Base-by-base conservation (phyloP, 768 basidiomycete species). In the Cubamyces lactineus region DNA sequence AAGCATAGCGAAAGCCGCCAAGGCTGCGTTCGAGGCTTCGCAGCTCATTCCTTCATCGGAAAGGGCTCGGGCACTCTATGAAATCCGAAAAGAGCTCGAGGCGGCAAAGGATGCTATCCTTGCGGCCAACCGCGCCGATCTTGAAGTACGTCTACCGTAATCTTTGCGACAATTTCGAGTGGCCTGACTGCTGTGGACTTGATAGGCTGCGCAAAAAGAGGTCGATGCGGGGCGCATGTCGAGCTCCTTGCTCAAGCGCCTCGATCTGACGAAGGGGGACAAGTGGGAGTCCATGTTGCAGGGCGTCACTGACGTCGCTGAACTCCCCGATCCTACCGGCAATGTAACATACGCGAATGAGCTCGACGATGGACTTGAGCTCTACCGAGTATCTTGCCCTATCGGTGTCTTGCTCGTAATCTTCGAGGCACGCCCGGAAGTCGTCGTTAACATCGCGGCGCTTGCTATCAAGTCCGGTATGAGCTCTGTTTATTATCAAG, bases 281-380 rank as follows among this genome's bases (percentile, higher is more conserved):
- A 99, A 98, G 75, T 98, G 94, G 91, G 88, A 92, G 26, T 85
- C 91, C 0, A 96, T 98, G 93, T 80, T 98, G 5, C 86, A 92
- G 64, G 97, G 97, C 16, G 82, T 98, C 41, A 70, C 82, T 11
- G 95, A 97, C 69, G 96, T 99, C 21, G 92, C 92, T 30, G 74
- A 77, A 8, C 84, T 99, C 34, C 87, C 88, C 0, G 91, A 94
- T 73, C 96, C 97, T 3, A 95, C 88, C 4, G 96, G 94, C 5
- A 77, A 82, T 41, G 86, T 97, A 19, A 84, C 90, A 0, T 98
- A 97, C 73, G 94, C 97, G 0, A 86, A 86, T n/a, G 84, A 92
- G 69, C 80, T 99, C 39, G 95, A 95, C 70, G 91, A 94, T 59
- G 83, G 79, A 0, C 80, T 98, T 21, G 92, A 97, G 66, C 82